Conservation (phyloP, 1,139 yeast genomes). For the Suhomyces bolitotheri region DNA sequence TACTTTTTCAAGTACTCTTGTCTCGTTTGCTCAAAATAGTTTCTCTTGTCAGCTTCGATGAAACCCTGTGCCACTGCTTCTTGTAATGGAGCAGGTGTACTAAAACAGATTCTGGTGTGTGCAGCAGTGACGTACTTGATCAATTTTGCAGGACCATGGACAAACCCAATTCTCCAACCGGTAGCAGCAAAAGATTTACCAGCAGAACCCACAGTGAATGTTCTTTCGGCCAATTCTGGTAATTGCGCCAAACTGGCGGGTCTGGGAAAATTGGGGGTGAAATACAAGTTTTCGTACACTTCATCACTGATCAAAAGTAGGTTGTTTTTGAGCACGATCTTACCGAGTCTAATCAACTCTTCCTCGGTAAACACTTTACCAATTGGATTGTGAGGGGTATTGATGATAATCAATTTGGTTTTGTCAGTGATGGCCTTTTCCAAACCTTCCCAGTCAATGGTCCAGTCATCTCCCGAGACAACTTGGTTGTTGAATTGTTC, state of each 20-base stretch:
- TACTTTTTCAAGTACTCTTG: constrained; percentile 68
- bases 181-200: constrained; percentile 98
- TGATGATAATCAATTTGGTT: constrained; percentile 83
- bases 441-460: constrained; percentile 73
- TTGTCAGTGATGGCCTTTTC: constrained; percentile 65
- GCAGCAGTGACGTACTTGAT: constrained; percentile 84
- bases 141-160: constrained; percentile 81
- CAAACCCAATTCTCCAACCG: constrained; percentile 98
- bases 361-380: constrained; percentile 82
- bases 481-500: constrained; percentile 59
- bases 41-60: constrained; percentile 54
- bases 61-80: constrained; percentile 86
- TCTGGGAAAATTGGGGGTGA: constrained; percentile 66
- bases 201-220: constrained; percentile 92
- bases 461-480: constrained; percentile 85
- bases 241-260: constrained; percentile 70
- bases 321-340: constrained; percentile 80
- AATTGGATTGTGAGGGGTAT: constrained; percentile 95
- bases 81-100: constrained; percentile 91
- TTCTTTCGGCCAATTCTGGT: constrained; percentile 75
- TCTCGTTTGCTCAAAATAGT: constrained; percentile 71
- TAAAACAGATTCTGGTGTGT: constrained; percentile 88
- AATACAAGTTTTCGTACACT: constrained; percentile 89
- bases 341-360: constrained; percentile 74
- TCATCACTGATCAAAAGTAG: constrained; percentile 85